phyloP scores from a whole-genome alignment of 1,284 basidiomycete species.

The Cryptococcus sp. region DNA sequence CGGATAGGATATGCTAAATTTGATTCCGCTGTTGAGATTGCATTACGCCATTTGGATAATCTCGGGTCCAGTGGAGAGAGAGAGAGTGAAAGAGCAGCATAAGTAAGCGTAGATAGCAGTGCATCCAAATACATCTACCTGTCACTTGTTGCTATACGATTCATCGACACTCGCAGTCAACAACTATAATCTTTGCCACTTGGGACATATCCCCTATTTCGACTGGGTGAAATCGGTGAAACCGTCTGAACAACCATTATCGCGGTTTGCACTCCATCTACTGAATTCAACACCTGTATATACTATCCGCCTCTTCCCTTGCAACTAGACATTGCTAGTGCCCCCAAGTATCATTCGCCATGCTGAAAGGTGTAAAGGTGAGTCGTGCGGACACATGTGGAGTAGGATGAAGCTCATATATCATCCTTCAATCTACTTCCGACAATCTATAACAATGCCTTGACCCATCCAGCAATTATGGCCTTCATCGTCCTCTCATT shows the following conservation, averaged over 20 bases:
- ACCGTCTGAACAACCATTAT: background rate
- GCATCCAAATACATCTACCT: background rate
- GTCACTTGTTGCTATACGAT: background rate
- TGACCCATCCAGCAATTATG: constrained; percentile 33
- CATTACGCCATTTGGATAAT: too few species aligned
- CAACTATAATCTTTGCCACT: background rate
- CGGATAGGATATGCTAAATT: background rate
- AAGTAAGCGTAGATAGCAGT: background rate
- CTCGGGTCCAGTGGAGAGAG: too few species aligned
- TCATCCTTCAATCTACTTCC: background rate
- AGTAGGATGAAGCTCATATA: background rate
- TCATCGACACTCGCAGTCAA: background rate
- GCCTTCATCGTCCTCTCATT: constrained; percentile 29
- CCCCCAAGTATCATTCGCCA: constrained; percentile 11
- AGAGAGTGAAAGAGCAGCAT: background rate
- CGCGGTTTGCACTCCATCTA: background rate
- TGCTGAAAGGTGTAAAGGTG: constrained; percentile 47
- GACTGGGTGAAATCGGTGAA: background rate
- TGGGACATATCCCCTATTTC: background rate
- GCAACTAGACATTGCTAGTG: background rate
- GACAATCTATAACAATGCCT: background rate
- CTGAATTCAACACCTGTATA: background rate
- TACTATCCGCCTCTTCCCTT: background rate
- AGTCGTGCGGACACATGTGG: constrained; percentile 3
- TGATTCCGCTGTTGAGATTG: background rate